Base-by-base conservation (phyloP, 179 eudicot species). In the Corrigiola litoralis region DNA sequence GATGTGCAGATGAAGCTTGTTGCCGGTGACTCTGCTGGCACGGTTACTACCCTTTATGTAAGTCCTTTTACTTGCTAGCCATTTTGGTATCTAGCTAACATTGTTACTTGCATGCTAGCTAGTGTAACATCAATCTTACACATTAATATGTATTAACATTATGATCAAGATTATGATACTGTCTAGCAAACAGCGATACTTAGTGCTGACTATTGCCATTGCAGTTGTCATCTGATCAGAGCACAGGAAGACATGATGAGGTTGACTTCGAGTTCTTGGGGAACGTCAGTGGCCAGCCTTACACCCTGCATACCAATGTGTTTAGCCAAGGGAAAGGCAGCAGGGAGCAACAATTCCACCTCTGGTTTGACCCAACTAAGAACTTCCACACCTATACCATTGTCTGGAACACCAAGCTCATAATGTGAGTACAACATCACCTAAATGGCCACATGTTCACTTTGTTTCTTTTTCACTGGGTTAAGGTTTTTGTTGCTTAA, bases 301-400 rank as follows among this genome's bases (percentile, higher is more conserved):
- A 75, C 61, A 75, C 79, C 10, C 34, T 75, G 3, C 75, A 75
- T 59, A 75, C 79, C 46, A 75, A 75, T 38, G 79, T 75, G 63
- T 75, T 69, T n/a, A 37, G 67, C 49, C 71, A 70, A 52, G 79
- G 79, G 5, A 69, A 65, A 53, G 82, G 80, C 24, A 45, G 46
- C 21, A 46, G 83, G 17, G 80, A 79, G 18, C 78, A 79, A 31
- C 80, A 76, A 23, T 79, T 76, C 54, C 77, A 72, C 31, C 75
- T 79, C 0, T 79, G 83, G 83, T 79, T 79, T 53, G 80, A 79
- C 68, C 83, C 83, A 3, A 76, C 78, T 1, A 63, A 45, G 51
- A 58, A 76, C 46, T 79, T 72, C 62, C 83, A 79, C 64, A 76
- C 78, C 4, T 80, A 80, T 44, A 68, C 83, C 65, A 58, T 80